These are phyloP conservation scores for Sclerospora graminicola DNA, from an alignment of 352 stramenopile genomes.

Conservation along the genomic window DNA sequence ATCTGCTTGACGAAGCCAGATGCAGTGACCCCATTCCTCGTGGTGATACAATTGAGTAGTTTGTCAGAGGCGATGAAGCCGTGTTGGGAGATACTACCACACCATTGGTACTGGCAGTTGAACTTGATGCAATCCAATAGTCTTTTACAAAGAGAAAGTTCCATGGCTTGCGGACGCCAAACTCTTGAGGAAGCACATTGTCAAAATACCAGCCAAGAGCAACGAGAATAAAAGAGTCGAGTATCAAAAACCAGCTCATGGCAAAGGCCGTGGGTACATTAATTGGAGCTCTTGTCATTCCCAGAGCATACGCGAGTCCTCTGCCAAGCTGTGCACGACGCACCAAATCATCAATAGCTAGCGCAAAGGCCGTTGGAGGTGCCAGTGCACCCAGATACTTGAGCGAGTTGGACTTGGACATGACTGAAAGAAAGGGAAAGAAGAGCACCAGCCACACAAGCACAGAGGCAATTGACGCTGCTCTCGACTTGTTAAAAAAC, in stretches of 20 bases:
- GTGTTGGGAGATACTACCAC: constrained; percentile 15
- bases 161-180: constrained; percentile 81
- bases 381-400: constrained; percentile 53
- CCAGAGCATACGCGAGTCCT: constrained; percentile 47
- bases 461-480: constrained; percentile 50
- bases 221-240: constrained; percentile 83
- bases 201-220: constrained; percentile 89
- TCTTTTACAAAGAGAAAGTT: constrained; percentile 80
- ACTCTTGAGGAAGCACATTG: constrained; percentile 87
- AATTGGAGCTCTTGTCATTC: constrained; percentile 22
- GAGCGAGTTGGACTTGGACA: constrained; percentile 29
- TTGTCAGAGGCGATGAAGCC: constrained; percentile 13
- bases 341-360: constrained; percentile 56
- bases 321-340: constrained; percentile 47
- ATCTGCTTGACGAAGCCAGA: constrained; percentile 22
- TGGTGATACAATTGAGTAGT: constrained; percentile 15
- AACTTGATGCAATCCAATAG: constrained; percentile 11
- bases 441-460: constrained; percentile 63
- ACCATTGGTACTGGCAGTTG: constrained; percentile 10
- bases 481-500: constrained; percentile 64
- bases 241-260: constrained; percentile 58
- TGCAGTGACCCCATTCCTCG: constrained; percentile 14
- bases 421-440: constrained; percentile 69
- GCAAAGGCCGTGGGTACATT: constrained; percentile 28
- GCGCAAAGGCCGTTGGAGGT: constrained; percentile 55